Percentiles rank a stretch among this genome's conserved stretches.
phyloP scores from a whole-genome alignment of 2,329 filamentous ascomycete species.

The Colletotrichum limetticola region DNA sequence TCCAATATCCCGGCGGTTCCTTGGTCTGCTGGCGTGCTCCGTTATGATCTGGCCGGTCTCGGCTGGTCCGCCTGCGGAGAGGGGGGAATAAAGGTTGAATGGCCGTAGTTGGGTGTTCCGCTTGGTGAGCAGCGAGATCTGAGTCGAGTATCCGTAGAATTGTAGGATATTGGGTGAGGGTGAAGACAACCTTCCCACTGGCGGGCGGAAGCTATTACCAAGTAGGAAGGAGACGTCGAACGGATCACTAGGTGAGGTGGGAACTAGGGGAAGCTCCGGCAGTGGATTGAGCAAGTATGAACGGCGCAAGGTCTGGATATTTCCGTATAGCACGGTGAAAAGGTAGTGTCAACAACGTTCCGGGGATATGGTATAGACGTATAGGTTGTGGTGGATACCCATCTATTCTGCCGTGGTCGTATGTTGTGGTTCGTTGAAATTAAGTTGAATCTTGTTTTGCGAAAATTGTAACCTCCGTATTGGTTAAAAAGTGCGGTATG shows the following conservation, averaged over 20 bases:
- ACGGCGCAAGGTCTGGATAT: background rate
- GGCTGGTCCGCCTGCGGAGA: constrained; percentile 10
- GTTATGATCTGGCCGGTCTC: constrained; percentile 17
- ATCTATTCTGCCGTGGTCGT: background rate
- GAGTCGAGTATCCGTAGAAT: background rate
- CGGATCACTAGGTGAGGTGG: constrained; percentile 10
- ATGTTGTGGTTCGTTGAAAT: background rate
- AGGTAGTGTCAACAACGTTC: background rate
- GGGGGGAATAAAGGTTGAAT: background rate
- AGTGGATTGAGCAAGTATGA: constrained; percentile 12
- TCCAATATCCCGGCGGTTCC: background rate
- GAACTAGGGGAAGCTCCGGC: constrained; percentile 2
- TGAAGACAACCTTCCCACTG: constrained; percentile 18
- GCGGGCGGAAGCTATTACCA: constrained; percentile 28
- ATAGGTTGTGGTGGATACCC: background rate
- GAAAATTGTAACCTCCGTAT: background rate
- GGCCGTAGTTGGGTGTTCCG: background rate
- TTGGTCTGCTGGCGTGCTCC: background rate
- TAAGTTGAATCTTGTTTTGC: background rate
- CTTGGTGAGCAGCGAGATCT: background rate
- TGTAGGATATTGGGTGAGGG: constrained; percentile 1
- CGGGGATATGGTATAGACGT: background rate
- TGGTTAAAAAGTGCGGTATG: no score
- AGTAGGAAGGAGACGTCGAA: constrained; percentile 35
- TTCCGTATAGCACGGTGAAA: background rate